phyloP scores from a whole-genome alignment of 1,139 yeast genomes.

The Suhomyces kunorum region DNA sequence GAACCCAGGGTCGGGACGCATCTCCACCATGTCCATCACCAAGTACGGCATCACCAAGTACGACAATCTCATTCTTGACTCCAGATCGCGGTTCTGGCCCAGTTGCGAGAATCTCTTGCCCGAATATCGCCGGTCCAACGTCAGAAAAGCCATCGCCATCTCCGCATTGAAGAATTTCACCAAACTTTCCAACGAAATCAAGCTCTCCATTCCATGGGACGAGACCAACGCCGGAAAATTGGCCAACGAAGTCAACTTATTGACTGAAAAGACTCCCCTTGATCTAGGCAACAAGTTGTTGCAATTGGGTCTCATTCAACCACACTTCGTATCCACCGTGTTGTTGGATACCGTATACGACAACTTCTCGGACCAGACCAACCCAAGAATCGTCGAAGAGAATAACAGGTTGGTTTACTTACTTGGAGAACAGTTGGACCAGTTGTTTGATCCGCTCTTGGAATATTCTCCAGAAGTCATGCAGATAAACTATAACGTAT shows the following conservation, averaged over 20 bases:
- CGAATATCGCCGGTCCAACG: conserved; percentile 54
- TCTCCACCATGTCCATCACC: conserved; percentile 65
- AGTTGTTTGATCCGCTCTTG: conserved; percentile 81
- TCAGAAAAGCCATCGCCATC: conserved; percentile 75
- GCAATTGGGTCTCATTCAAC: conserved; percentile 60
- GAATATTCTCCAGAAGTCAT: conserved; percentile 92
- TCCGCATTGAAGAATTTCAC: conserved; percentile 70
- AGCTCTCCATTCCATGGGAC: conserved; percentile 44
- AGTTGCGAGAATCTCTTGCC: conserved; percentile 71
- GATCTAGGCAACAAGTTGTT: conserved; percentile 56
- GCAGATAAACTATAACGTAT: conserved; percentile 63
- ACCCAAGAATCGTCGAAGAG: conserved; percentile 45
- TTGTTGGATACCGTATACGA: conserved; percentile 77
- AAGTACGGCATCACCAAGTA: conserved; percentile 69
- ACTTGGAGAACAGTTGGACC: conserved; percentile 84
- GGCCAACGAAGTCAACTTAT: conserved; percentile 60
- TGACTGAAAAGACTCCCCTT: conserved; percentile 51
- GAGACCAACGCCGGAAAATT: conserved; percentile 79
- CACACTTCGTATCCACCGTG: conserved; percentile 54
- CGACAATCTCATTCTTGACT: conserved; percentile 59
- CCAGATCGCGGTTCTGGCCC: conserved; percentile 69
- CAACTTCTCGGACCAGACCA: conserved; percentile 37
- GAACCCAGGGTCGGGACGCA: conserved; percentile 44
- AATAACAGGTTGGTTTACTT: conserved; percentile 74
- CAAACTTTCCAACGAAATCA: conserved; percentile 39